Evolutionary conservation across 306 rosid species (phyloP), one percentile per base, ranked within the genome.

Genomic region (Echinosophora koreensis): DNA sequence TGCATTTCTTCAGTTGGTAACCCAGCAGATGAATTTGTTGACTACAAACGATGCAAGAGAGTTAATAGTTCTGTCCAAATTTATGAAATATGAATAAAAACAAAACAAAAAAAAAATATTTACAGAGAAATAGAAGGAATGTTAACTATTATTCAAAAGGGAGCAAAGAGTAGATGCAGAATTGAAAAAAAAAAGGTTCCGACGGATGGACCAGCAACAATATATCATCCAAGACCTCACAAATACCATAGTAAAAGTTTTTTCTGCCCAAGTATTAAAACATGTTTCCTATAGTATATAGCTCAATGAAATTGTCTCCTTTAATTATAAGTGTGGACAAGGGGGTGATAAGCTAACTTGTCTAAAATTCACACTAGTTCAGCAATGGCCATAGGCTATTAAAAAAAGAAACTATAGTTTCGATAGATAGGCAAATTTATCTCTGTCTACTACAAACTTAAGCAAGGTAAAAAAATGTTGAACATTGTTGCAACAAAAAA

Each of bases 1-100:
- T 89, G 97, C 85, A 88, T 0, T 79, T 92, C 92, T 79, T 92
- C 92, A 59, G 86, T 80, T 4, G 90, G 90, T 78, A 90, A 77
- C 69, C 93, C 89, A 60, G 88, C 46, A 60, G 92, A 80, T 17
- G 97, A 82, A 85, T 88, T 95, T 83, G 91, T 17, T 27, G 92
- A 84, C 97, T 92, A 61, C 80, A 86, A 61, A 84, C 73, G 32
- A 64, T 66, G 80, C 57, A 67, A 49, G 51, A 38, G 51, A 69
- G 72, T 84, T 46, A 86, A 77, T 49, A 71, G 8, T 38, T 61
- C 12, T 39, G 47, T 18, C 58, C 42, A 73, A 66, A 61, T 17
- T n/a, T 22, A 13, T 17, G 14, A 28, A 57, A 11, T 42, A 13
- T 17, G 14, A 28, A 47, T 18, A 41, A 49, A 50, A 39, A 14